These are phyloP conservation scores for Retiboletus flavoniger DNA, from an alignment of 1,284 basidiomycete species.

Conservation along the genomic window DNA sequence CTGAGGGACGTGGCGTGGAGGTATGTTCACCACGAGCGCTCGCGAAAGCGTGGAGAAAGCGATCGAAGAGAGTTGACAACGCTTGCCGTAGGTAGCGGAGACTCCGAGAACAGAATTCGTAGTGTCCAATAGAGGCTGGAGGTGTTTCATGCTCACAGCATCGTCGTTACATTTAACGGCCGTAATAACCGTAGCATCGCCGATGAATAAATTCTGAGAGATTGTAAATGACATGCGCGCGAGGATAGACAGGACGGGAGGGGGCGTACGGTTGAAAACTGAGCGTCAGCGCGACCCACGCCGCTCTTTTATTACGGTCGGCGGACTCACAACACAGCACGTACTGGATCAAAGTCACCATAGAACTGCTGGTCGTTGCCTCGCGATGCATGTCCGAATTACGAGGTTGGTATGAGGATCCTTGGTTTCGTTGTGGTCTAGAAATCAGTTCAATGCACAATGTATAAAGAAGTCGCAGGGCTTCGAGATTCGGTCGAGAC, in stretches of 20 bases:
- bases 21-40: slow-evolving; percentile 34
- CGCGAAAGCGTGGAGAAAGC: slow-evolving; percentile 37
- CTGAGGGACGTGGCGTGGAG: slow-evolving; percentile 13
- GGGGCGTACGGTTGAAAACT: background rate
- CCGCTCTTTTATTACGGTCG: background rate
- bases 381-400: background rate
- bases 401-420: too few species aligned
- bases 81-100: slow-evolving; percentile 37
- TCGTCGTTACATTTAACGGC: background rate
- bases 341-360: background rate
- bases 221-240: background rate
- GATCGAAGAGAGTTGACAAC: slow-evolving; percentile 33
- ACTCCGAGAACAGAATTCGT: slow-evolving; percentile 32
- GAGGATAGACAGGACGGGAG: background rate
- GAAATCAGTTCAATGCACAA: too few species aligned
- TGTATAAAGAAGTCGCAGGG: too few species aligned
- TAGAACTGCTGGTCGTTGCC: background rate
- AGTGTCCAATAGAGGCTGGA: slow-evolving; percentile 29
- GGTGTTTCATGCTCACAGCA: background rate
- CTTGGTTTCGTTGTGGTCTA: too few species aligned
- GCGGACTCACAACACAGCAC: background rate
- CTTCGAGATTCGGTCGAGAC: too few species aligned
- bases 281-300: too few species aligned
- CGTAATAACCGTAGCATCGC: background rate
- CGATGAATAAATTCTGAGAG: background rate